Evolutionary conservation across 208 protist genomes (phyloP).

Genomic region (Strigomonas culicis): DNA sequence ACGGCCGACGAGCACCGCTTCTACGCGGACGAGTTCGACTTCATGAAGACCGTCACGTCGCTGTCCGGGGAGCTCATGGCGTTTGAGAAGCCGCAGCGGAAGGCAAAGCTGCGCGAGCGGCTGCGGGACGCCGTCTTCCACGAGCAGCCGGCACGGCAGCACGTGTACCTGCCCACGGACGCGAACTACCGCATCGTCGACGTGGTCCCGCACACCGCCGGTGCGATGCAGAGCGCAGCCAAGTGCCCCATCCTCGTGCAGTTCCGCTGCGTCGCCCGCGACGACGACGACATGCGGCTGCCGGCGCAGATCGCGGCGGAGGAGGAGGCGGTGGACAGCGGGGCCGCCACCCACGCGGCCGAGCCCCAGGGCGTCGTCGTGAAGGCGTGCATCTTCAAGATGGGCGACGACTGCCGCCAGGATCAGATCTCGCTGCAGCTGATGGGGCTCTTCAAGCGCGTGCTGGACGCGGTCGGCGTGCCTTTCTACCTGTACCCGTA

Average conservation of each 20-base stretch:
- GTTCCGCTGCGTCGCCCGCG: constrained; percentile 68
- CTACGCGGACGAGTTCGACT: constrained; percentile 75
- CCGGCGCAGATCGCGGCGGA: constrained; percentile 16
- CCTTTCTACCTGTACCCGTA: constrained; percentile 92
- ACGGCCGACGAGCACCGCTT: constrained; percentile 44
- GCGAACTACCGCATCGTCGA: constrained; percentile 60
- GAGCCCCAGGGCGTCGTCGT: constrained; percentile 20
- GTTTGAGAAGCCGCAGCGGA: constrained; percentile 73
- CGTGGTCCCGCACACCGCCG: constrained; percentile 70
- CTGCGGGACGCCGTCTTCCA: constrained; percentile 64
- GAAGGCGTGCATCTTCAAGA: constrained; percentile 94
- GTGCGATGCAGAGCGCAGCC: constrained; percentile 85
- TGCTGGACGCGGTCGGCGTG: constrained; percentile 77
- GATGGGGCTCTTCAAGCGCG: constrained; percentile 82
- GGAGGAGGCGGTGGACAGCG: constrained; percentile 18
- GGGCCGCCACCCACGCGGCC: constrained; percentile 11
- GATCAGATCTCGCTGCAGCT: constrained; percentile 93
- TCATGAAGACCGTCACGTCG: constrained; percentile 64
- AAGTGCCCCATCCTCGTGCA: constrained; percentile 91
- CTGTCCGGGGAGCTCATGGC: constrained; percentile 80
- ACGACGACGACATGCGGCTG: constrained; percentile 31
- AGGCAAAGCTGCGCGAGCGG: constrained; percentile 66
- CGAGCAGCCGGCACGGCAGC: constrained; percentile 26
- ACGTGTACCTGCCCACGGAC: constrained; percentile 88
- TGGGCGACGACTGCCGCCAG: constrained; percentile 94